A percentile compares a stretch with the other conserved stretches of the same genome.
Evolutionary conservation across 169 alveolate species (phyloP).

Genomic region (Toxoplasma gondii): DNA sequence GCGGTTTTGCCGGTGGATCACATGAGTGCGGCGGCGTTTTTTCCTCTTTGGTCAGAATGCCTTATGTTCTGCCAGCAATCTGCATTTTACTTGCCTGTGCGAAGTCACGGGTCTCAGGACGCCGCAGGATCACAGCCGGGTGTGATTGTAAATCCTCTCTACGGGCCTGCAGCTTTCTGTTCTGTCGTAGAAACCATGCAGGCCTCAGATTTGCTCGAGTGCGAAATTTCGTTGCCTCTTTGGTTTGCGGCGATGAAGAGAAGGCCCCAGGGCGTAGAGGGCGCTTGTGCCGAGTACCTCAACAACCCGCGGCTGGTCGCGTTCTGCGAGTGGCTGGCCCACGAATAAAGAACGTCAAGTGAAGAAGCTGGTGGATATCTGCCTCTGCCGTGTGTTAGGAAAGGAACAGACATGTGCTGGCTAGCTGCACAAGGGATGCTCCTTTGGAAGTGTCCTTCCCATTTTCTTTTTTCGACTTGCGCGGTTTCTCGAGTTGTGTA

Average conservation of each 20-base stretch:
- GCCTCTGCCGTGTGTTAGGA: too few relatives aligned
- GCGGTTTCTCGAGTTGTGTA: too few relatives aligned
- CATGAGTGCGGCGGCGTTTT: not conserved
- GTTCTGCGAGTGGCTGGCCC: not conserved
- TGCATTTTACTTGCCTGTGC: too few relatives aligned
- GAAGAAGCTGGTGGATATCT: too few relatives aligned
- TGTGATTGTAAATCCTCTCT: not conserved
- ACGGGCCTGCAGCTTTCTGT: not conserved
- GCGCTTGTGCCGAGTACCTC: not conserved
- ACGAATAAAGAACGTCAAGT: not conserved
- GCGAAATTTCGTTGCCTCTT: not conserved
- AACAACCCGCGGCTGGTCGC: not conserved
- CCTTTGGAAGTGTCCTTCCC: too few relatives aligned
- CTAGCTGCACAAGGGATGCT: too few relatives aligned
- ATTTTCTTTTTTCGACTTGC: too few relatives aligned
- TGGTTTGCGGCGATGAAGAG: not conserved
- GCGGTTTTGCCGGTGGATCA: not conserved
- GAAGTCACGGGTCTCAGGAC: not conserved
- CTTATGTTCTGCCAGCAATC: not conserved
- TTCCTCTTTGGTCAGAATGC: not conserved
- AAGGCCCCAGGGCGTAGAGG: not conserved
- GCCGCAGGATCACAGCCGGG: not conserved
- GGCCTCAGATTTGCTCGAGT: not conserved
- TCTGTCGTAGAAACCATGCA: not conserved
- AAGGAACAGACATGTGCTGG: too few relatives aligned